Evolutionary conservation across 306 rosid genomes (phyloP).

Genomic region (Lathyrus aphaca): DNA sequence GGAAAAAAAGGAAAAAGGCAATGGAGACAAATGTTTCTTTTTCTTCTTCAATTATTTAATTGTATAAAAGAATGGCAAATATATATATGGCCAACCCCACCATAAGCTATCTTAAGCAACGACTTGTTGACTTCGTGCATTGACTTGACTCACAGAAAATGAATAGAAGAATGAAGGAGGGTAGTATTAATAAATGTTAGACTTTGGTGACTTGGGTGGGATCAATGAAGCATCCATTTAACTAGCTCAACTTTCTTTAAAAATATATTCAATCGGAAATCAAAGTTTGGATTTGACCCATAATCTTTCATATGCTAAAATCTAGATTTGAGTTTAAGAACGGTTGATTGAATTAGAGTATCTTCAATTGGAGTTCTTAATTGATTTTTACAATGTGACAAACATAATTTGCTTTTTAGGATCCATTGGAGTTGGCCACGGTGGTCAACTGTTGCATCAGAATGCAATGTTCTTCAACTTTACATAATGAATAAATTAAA

Average conservation of each 20-base stretch:
- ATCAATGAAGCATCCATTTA: constrained; percentile 1
- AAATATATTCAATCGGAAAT: no score
- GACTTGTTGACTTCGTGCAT: constrained; percentile 38
- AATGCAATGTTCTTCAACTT: no score
- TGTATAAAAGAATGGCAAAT: not conserved
- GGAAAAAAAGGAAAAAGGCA: not conserved
- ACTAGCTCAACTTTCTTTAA: not conserved
- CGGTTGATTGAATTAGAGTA: no score
- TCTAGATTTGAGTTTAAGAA: no score
- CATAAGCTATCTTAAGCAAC: not conserved
- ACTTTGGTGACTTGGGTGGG: not conserved
- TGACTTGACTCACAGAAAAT: constrained; percentile 29
- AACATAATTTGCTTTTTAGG: no score
- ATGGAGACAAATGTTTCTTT: not conserved
- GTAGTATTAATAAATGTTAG: not conserved
- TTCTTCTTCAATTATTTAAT: not conserved
- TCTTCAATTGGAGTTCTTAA: no score
- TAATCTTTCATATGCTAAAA: no score
- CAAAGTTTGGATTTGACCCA: no score
- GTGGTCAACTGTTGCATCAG: no score
- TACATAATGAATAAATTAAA: no score
- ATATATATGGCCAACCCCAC: not conserved
- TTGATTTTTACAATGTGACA: no score
- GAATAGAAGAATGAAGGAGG: not conserved
- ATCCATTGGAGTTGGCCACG: no score